These are phyloP conservation scores for Scheffersomyces stipitis DNA, from an alignment of 805 yeast genomes.

Conservation along the genomic window DNA sequence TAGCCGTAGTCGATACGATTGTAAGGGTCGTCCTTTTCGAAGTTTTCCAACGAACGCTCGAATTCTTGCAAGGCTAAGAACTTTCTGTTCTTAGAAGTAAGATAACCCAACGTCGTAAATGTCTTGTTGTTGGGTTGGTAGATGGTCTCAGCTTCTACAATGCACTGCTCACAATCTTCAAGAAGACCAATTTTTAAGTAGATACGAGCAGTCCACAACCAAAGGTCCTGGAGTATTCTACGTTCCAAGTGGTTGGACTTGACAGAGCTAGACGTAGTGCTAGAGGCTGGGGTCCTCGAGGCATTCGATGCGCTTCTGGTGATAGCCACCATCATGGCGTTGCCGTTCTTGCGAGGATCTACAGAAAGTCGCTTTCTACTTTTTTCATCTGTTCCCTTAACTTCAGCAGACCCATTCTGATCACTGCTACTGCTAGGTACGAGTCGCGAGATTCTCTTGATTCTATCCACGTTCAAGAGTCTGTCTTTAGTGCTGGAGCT, in stretches of 20 bases:
- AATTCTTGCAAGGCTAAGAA: slow-evolving; percentile 59
- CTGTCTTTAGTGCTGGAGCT: slow-evolving; percentile 8
- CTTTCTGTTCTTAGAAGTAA: slow-evolving; percentile 43
- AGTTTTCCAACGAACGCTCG: slow-evolving; percentile 57
- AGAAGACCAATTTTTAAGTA: slow-evolving; percentile 55
- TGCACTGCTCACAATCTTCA: slow-evolving; percentile 67
- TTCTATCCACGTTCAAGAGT: slow-evolving; percentile 19
- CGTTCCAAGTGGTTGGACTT: slow-evolving; percentile 25
- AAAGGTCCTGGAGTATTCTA: slow-evolving; percentile 54
- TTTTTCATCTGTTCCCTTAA: background rate
- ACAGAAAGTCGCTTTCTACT: background rate
- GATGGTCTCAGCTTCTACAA: slow-evolving; percentile 65
- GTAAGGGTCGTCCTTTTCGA: slow-evolving; percentile 21
- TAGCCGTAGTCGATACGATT: slow-evolving; percentile 42
- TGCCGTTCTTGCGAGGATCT: background rate
- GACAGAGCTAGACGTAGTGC: background rate
- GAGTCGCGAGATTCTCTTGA: slow-evolving; percentile 15
- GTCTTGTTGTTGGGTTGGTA: slow-evolving; percentile 48
- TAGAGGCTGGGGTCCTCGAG: background rate
- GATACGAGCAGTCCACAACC: slow-evolving; percentile 73
- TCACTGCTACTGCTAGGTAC: slow-evolving; percentile 9
- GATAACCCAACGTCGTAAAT: slow-evolving; percentile 48
- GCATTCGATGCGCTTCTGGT: background rate
- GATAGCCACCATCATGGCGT: background rate
- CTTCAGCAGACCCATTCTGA: no score